Evolutionary conservation across 495 filamentous ascomycete genomes (phyloP), one percentile per base, ranked within the genome.

Genomic region (Hyaloscypha variabilis): DNA sequence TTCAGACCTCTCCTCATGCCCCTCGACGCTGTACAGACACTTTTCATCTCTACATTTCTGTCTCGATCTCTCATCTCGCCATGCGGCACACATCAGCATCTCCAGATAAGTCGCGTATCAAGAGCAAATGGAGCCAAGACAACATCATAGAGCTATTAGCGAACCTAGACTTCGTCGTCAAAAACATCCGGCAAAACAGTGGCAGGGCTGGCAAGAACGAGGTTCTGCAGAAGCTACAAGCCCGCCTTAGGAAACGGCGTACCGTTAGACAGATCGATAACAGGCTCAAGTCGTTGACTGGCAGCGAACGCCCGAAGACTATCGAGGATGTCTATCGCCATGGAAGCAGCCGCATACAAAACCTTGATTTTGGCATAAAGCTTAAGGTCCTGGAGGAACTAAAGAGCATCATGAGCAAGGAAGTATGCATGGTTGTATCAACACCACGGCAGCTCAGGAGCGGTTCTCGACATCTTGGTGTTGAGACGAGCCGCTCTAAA

Each of bases 371-470:
- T 51, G 49, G 14, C 49, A 5, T 51, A 24, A 51, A 24, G 49
- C 6, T 17, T 24, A 51, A 51, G 49, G 49, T 51, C 17, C 49
- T n/a, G 49, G 49, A 51, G 49, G 23, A 19, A 51, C 19, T 51
- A 17, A 19, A 51, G 19, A 24, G 4, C 49, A 51, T 51, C 49
- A 51, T 6, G 49, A 51, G 49, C 14, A 17, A 51, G 17, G 49
- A 51, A 19, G 19, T 51, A 24, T 51, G 49, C 49, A 17, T 51
- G 4, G 19, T 19, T 51, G 23, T 51, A 17, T 51, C 23, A 24
- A 51, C 49, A n/a, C 49, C 49, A 24, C 49, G 49, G 49, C 17
- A 51, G 49, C 49, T 51, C 49, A 51, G 49, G 14, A 51, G 49
- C 49, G 49, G 3, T 24, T 51, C 49, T 51, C 49, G 49, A 51